These are phyloP conservation scores for Crithidia sp. DNA, from an alignment of 208 protist species.

Conservation along the genomic window DNA sequence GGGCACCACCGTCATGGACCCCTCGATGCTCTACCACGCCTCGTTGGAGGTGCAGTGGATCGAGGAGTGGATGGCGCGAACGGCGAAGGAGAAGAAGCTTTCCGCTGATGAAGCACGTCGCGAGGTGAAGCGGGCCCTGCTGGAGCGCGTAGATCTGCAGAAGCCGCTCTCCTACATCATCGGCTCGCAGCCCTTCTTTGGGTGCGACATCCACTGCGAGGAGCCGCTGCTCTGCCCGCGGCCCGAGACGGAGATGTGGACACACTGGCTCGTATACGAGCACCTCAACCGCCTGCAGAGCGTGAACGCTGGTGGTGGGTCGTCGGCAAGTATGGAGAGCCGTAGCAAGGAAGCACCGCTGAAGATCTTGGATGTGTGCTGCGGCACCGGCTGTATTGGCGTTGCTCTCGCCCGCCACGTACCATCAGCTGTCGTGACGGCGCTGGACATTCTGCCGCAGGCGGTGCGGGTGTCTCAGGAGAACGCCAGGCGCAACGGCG, in stretches of 20 bases:
- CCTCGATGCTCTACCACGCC: constrained; percentile 74
- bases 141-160: constrained; percentile 79
- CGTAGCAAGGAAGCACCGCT: constrained; percentile 3
- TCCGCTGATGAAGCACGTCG: constrained; percentile 40
- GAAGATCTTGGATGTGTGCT: constrained; percentile 83
- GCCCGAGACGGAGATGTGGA: constrained; percentile 91
- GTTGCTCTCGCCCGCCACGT: constrained; percentile 82
- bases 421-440: constrained; percentile 50
- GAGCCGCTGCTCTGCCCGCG: constrained; percentile 82
- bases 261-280: constrained; percentile 73
- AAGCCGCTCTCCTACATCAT: constrained; percentile 91
- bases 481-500: constrained; percentile 72
- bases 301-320: no score
- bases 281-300: constrained; percentile 34
- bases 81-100: constrained; percentile 4
- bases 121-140: constrained; percentile 67
- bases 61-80: constrained; percentile 67
- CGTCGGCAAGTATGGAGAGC: neutral
- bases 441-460: constrained; percentile 65
- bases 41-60: constrained; percentile 77
- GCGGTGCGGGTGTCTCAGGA: constrained; percentile 49
- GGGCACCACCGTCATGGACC: constrained; percentile 35
- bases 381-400: constrained; percentile 88
- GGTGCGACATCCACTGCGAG: constrained; percentile 70
- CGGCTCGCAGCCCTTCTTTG: constrained; percentile 86